Base-by-base conservation (phyloP, 1,284 basidiomycete species). In the Cryptococcus jaspeensis region DNA sequence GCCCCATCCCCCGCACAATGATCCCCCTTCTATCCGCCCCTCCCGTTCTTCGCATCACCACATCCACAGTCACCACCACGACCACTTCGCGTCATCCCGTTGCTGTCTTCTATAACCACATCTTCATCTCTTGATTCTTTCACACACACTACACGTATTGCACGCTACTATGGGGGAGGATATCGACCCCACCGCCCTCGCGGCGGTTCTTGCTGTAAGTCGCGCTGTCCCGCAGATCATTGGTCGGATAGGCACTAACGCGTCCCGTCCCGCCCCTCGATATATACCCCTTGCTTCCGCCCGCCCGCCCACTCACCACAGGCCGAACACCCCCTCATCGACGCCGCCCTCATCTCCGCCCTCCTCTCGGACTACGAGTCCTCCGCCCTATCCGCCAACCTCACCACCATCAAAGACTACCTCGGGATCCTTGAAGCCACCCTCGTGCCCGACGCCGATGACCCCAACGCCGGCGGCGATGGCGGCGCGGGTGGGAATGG, bases 361-460 rank as follows among this genome's bases (percentile, higher is more conserved):
- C 46, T 76, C 9, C 35, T 78, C 3, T 67, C 69, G 16, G 76
- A 78, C 55, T 70, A 75, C 46, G 62, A 66, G 23, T 60, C 69
- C 1, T 51, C 56, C 2, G 44, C 59, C 8, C 60, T 78, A 20
- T 20, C 43, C 6, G 41, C 57, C 1, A 57, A 70, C 20, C 49
- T 71, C 9, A 20, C 20, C 7, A 56, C 55, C 5, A 71, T 78
- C 15, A 62, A 68, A 36, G 72, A 71, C 5, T 70, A 76, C 52
- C 64, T 78, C 6, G 75, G 63, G 23, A 67, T 74, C 41, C 59
- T 78, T 39, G 69, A 78, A 61, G 76, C 76, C 3, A 67, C 70
- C 3, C 57, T 68, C 3, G 72, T 78, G 0, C 74, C 76, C 2
- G 75, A 78, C 52, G 35, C 53, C 3, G 62, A 63, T 38, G 16